These are phyloP conservation scores for Colletotrichum somersetense DNA, from an alignment of 2,329 filamentous ascomycete genomes.

Conservation along the genomic window DNA sequence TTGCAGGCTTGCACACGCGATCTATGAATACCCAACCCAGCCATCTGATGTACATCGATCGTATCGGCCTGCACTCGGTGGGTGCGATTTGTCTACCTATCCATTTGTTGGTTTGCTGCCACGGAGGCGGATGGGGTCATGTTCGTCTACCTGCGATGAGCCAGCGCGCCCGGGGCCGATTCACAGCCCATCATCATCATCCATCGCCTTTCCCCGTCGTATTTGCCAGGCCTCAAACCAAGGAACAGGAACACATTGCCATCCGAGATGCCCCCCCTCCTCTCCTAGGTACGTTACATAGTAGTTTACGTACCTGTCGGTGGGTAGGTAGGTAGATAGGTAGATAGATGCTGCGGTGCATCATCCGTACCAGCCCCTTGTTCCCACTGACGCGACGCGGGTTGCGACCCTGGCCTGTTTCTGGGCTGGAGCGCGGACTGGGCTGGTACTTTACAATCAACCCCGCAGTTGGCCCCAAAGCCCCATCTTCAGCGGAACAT, in stretches of 20 bases:
- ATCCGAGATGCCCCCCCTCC: not conserved
- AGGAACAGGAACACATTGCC: constrained; percentile 21
- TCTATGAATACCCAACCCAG: not conserved
- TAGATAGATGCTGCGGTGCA: too few relatives aligned
- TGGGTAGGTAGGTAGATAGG: too few relatives aligned
- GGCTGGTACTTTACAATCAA: constrained; percentile 6
- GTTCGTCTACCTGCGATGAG: constrained; percentile 31
- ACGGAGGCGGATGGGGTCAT: constrained; percentile 17
- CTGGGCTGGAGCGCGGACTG: constrained; percentile 4
- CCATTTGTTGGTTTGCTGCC: constrained; percentile 4
- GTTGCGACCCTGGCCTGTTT: constrained; percentile 35
- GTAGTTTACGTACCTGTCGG: too few relatives aligned
- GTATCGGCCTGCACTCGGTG: not conserved
- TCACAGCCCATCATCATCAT: not conserved
- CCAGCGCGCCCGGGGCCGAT: not conserved
- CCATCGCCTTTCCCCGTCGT: not conserved
- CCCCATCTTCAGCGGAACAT: constrained; percentile 41
- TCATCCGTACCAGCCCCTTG: constrained; percentile 27
- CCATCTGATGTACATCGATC: not conserved
- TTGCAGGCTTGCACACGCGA: not conserved
- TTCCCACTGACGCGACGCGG: constrained; percentile 30
- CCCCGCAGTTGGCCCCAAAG: constrained; percentile 35
- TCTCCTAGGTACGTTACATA: not conserved
- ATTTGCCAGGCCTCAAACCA: constrained; percentile 15
- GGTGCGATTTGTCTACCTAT: not conserved